These are phyloP conservation scores for Orychophragmus violaceus DNA, from an alignment of 345 rosid genomes.

Conservation along the genomic window DNA sequence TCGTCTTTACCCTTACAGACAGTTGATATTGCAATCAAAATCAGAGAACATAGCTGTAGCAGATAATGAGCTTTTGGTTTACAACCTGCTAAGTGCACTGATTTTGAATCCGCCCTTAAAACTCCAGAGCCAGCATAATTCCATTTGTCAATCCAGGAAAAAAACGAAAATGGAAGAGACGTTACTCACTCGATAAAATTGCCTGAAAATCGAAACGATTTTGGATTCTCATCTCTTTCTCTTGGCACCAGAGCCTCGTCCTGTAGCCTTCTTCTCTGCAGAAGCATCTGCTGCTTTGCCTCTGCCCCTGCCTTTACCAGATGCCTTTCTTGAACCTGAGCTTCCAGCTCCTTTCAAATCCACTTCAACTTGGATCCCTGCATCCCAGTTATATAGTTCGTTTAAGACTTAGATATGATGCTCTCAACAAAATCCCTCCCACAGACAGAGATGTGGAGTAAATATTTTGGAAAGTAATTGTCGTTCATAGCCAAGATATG, in stretches of 20 bases:
- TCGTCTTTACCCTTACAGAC: too few relatives aligned
- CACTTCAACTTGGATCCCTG: conserved; percentile 74
- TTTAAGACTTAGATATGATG: neutral
- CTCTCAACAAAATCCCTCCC: neutral
- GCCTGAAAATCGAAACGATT: neutral
- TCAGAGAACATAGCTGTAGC: neutral
- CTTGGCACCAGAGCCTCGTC: conserved; percentile 61
- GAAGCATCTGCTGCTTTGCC: conserved; percentile 43
- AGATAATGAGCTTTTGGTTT: neutral
- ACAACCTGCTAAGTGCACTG: too few relatives aligned
- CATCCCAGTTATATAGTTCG: neutral
- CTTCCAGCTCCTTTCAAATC: conserved; percentile 54
- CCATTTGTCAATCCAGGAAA: neutral
- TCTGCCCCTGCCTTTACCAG: conserved; percentile 28
- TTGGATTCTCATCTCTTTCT: conserved; percentile 52
- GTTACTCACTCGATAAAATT: neutral
- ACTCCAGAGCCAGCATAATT: neutral
- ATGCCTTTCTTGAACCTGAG: conserved; percentile 46
- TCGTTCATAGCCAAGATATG: neutral
- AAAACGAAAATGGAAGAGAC: neutral
- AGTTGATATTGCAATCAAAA: too few relatives aligned
- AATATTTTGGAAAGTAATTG: neutral
- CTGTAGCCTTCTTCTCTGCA: conserved; percentile 47
- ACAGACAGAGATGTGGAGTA: neutral
- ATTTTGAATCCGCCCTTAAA: neutral